Base-by-base conservation (phyloP, 805 yeast species). In the Candida tibetensis region DNA sequence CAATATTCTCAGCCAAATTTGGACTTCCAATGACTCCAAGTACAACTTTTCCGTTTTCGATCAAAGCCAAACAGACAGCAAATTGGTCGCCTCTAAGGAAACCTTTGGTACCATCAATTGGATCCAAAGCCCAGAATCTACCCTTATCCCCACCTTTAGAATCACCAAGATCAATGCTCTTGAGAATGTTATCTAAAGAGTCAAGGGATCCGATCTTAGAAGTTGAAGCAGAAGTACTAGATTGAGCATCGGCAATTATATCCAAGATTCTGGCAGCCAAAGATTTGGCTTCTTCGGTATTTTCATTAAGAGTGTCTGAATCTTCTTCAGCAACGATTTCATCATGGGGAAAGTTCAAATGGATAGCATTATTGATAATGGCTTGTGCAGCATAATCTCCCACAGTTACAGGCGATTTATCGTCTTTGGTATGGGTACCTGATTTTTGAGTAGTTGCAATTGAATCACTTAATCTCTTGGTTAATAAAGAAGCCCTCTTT, bases 301-400 rank as follows among this genome's bases (percentile, higher is more conserved):
- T 49, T 22, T 53, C 54, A 37, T 74, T 69, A 49, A 93, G 74
- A 32, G 81, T 76, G 3, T 66, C 75, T 1, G 97, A 81, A 44
- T 86, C 90, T 57, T 93, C 99, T 62, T 93, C 99, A 15, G 97
- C 99, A 4, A 93, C 95, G 43, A 93, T 79, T 39, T 79, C 81
- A 59, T 93, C 99, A 3, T 56, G 48, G 1, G 97, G 96, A 69
- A 93, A 93, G 47, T 82, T 84, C 37, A 76, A 60, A 52, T 77
- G 72, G 41, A 93, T 76, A 2, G 96, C 90, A 41, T 87, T 79
- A 61, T 89, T 91, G 41, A 93, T 81, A 31, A 91, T 77, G 0
- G 96, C 96, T 56, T 93, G 99, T 0, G 97, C 90, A 3, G 95
- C 96, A 57, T 85, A 93, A 60, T 93, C 99, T 13, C 98, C 99